Evolutionary conservation across 2,329 filamentous ascomycete genomes (phyloP).

Genomic region (Trichoderma polysporum): DNA sequence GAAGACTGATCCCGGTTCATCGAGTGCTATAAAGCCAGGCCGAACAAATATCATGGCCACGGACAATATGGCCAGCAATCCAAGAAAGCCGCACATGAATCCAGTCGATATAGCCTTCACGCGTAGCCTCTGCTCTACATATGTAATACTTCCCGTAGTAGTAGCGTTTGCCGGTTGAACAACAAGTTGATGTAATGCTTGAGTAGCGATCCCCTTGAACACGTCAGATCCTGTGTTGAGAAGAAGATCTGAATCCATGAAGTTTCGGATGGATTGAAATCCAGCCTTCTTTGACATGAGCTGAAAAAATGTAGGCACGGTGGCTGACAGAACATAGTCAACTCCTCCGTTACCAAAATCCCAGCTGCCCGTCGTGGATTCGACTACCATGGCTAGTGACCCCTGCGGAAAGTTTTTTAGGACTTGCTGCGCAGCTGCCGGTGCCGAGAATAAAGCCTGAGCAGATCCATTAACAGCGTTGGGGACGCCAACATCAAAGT

Average conservation of each 20-base stretch:
- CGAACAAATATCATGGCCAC: not conserved
- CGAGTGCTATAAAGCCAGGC: not conserved
- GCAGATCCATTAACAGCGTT: slow-evolving; percentile 24
- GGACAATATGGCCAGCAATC: not conserved
- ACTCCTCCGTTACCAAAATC: slow-evolving; percentile 5
- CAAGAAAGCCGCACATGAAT: slow-evolving; percentile 16
- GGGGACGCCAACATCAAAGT: slow-evolving; percentile 24
- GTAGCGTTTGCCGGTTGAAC: not conserved
- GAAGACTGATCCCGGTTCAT: not conserved
- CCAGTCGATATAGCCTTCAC: slow-evolving; percentile 5
- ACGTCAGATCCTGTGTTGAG: not conserved
- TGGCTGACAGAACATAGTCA: slow-evolving; percentile 22
- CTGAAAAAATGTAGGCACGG: slow-evolving; percentile 29
- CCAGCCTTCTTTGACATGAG: slow-evolving; percentile 29
- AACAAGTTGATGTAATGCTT: not conserved
- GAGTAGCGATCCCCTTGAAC: slow-evolving; percentile 7
- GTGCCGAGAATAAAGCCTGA: slow-evolving; percentile 25
- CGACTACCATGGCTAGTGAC: slow-evolving; percentile 4
- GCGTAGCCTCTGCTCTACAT: not conserved
- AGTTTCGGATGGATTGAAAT: slow-evolving; percentile 16
- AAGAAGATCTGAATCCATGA: slow-evolving; percentile 24
- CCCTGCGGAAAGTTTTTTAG: not conserved
- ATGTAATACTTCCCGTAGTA: not conserved
- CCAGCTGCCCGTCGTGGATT: not conserved
- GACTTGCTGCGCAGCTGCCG: not conserved